phyloP scores from a whole-genome alignment of 2,329 filamentous ascomycete species.

The Fusarium sterilihyphosum region DNA sequence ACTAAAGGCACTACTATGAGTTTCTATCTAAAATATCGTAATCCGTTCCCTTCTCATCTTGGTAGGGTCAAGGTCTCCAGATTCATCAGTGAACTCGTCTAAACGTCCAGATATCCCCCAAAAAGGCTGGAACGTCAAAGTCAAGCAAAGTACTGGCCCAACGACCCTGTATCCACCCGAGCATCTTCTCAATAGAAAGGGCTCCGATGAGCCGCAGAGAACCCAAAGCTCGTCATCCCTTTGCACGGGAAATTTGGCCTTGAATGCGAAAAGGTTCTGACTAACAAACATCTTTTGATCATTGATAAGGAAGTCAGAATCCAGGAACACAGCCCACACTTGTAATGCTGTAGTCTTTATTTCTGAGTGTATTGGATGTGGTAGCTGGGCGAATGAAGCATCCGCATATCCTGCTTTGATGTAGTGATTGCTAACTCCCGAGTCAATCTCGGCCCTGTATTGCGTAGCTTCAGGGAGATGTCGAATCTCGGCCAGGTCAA shows the following conservation, averaged over 20 bases:
- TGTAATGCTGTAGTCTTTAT: neutral
- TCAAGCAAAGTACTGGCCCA: neutral
- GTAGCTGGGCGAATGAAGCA: neutral
- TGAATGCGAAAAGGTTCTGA: rapidly evolving
- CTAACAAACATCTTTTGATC: too few species aligned
- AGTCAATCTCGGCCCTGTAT: rapidly evolving
- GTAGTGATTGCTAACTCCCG: neutral
- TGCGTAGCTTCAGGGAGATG: neutral
- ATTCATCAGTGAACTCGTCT: neutral
- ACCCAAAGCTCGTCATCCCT: neutral
- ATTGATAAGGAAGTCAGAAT: neutral
- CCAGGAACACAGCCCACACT: neutral
- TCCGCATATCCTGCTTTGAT: neutral
- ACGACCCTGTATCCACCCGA: neutral
- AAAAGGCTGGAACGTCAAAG: neutral
- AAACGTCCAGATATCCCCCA: neutral
- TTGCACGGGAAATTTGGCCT: neutral
- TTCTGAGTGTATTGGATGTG: neutral
- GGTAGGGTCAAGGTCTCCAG: neutral
- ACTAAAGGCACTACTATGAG: too few species aligned
- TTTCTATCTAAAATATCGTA: neutral
- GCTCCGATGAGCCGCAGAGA: neutral
- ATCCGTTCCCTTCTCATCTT: neutral
- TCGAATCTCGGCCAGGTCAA: neutral
- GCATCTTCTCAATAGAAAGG: neutral